Percentiles rank a stretch among this genome's conserved stretches.
These are phyloP conservation scores for Globisporangium radiosum DNA, from an alignment of 352 stramenopile species.

Conservation along the genomic window DNA sequence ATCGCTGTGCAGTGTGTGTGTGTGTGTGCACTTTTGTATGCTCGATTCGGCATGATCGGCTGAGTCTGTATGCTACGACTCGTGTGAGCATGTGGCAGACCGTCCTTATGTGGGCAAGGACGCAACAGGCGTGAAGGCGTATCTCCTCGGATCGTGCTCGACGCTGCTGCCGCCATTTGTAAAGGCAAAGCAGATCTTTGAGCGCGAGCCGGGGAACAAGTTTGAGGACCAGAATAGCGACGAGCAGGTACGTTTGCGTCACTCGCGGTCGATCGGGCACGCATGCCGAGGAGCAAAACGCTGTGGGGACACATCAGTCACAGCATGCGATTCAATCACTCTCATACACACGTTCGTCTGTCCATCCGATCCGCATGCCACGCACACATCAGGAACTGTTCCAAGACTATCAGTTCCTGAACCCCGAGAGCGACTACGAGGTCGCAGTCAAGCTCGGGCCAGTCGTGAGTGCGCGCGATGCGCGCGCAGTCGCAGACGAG, in stretches of 20 bases:
- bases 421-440: slow-evolving; percentile 70
- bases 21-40: not conserved
- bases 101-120: slow-evolving; percentile 49
- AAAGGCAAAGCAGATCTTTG: slow-evolving; percentile 52
- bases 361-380: not conserved
- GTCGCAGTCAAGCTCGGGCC: slow-evolving; percentile 71
- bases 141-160: slow-evolving; percentile 33
- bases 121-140: slow-evolving; percentile 34
- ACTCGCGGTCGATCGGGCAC: not conserved
- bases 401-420: slow-evolving; percentile 82
- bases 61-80: too few species aligned
- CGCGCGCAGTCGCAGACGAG: slow-evolving; percentile 42
- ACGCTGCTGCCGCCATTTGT: slow-evolving; percentile 53
- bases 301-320: too few species aligned
- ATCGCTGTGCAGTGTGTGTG: not conserved
- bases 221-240: slow-evolving; percentile 74
- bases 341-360: not conserved
- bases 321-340: too few species aligned
- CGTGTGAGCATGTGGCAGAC: slow-evolving; percentile 24
- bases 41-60: too few species aligned
- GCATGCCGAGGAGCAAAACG: not conserved
- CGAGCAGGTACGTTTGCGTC: slow-evolving; percentile 41
- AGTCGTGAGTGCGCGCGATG: slow-evolving; percentile 29
- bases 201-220: slow-evolving; percentile 76
- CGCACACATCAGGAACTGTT: slow-evolving; percentile 50